Evolutionary conservation across 371 early-diverging fungal species (phyloP).

Genomic region (Modicella reniformis): DNA sequence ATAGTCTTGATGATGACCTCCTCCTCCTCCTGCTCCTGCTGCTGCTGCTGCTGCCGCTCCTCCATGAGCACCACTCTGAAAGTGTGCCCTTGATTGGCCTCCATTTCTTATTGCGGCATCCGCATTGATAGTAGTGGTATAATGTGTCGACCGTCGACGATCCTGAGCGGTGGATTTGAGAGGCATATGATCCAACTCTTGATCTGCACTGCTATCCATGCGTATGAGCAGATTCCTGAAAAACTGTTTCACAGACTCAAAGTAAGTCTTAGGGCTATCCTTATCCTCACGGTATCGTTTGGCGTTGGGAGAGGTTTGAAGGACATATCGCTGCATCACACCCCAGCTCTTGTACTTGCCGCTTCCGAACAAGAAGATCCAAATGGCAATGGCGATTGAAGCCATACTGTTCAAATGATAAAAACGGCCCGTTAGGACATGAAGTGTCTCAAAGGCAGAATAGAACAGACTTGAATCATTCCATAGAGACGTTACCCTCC

Average conservation of each 20-base stretch:
- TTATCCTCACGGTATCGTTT: conserved; percentile 10
- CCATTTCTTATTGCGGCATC: not conserved
- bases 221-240: conserved; percentile 13
- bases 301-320: conserved; percentile 43
- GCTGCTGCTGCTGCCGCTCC: not conserved
- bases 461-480: not conserved
- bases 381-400: conserved; percentile 37
- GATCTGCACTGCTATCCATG: conserved; percentile 25
- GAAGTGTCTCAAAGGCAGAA: no score
- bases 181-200: conserved; percentile 29
- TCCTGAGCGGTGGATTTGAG: conserved; percentile 17
- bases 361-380: conserved; percentile 50
- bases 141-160: conserved; percentile 18
- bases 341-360: conserved; percentile 54
- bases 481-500: conserved; percentile 32
- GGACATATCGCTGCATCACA: conserved; percentile 40
- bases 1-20: not conserved
- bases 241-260: conserved; percentile 4
- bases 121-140: conserved; percentile 16
- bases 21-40: not conserved
- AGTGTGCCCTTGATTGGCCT: no score
- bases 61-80: no score
- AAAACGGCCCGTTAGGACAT: no score
- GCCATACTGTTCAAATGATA: conserved; percentile 24
- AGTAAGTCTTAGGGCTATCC: not conserved